These are phyloP conservation scores for Patellaria atrata DNA, from an alignment of 495 filamentous ascomycete genomes.

Conservation along the genomic window DNA sequence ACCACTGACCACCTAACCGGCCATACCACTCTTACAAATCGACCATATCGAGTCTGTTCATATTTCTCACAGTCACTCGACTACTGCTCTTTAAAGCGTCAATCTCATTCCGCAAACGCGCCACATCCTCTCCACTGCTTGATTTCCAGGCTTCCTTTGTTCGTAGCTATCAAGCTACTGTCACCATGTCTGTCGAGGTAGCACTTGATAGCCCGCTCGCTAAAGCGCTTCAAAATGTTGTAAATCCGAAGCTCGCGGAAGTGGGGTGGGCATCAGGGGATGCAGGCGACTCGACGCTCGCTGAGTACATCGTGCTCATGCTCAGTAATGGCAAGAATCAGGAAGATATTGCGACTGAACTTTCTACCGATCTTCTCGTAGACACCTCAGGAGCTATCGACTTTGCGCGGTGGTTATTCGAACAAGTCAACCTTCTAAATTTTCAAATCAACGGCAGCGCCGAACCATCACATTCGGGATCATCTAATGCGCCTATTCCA, in stretches of 20 bases:
- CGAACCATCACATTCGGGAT: neutral
- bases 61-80: too few relatives aligned
- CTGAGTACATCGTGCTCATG: constrained; percentile 95
- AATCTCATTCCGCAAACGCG: too few relatives aligned
- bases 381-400: constrained; percentile 70
- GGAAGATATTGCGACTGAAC: constrained; percentile 74
- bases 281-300: constrained; percentile 66
- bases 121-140: too few relatives aligned
- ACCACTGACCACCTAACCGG: too few relatives aligned
- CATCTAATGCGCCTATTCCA: too few relatives aligned
- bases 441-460: constrained; percentile 41
- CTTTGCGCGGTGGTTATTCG: constrained; percentile 84
- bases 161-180: too few relatives aligned
- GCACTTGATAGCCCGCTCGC: constrained; percentile 63
- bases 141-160: too few relatives aligned
- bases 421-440: constrained; percentile 57
- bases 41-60: too few relatives aligned
- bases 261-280: constrained; percentile 77
- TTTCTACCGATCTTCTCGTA: constrained; percentile 77
- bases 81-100: too few relatives aligned
- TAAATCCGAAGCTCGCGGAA: constrained; percentile 90
- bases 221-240: constrained; percentile 58
- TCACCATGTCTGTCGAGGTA: constrained; percentile 57
- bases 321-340: constrained; percentile 86
- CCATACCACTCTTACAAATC: too few relatives aligned